phyloP scores from a whole-genome alignment of 2,329 filamentous ascomycete species.

The Fusarium azukiicola region DNA sequence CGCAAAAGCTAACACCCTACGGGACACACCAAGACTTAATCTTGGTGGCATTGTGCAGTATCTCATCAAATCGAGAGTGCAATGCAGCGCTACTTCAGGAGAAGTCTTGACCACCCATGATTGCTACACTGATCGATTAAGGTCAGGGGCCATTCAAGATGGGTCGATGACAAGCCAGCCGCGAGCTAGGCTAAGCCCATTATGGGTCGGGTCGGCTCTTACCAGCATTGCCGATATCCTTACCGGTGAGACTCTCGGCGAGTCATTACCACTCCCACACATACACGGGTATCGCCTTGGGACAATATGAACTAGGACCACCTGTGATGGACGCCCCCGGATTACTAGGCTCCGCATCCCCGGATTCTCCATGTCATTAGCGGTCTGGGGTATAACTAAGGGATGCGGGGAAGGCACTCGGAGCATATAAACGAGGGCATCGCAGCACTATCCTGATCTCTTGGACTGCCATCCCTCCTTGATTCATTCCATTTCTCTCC shows the following conservation, averaged over 20 bases:
- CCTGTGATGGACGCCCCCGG: not conserved
- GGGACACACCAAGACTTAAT: no score
- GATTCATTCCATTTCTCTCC: not conserved
- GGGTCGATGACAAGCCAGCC: not conserved
- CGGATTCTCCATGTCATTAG: constrained; percentile 13
- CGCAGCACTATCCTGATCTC: not conserved
- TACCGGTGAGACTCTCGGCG: not conserved
- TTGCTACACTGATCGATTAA: not conserved
- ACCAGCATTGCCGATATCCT: not conserved
- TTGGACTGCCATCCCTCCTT: not conserved
- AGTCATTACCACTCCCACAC: constrained; percentile 2
- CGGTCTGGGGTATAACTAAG: constrained; percentile 5
- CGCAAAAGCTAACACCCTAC: no score
- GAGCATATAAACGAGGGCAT: not conserved
- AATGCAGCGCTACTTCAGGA: not conserved
- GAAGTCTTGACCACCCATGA: no score
- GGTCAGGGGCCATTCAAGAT: not conserved
- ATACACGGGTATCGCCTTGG: not conserved
- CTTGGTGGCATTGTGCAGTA: not conserved
- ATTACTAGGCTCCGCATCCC: not conserved
- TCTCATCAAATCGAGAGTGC: not conserved
- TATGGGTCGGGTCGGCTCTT: constrained; percentile 14
- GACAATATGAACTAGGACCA: not conserved
- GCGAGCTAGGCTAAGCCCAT: not conserved
- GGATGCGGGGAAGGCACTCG: not conserved